Base-by-base conservation (phyloP, 2,329 filamentous ascomycete species). In the Xylariaceae sp. region DNA sequence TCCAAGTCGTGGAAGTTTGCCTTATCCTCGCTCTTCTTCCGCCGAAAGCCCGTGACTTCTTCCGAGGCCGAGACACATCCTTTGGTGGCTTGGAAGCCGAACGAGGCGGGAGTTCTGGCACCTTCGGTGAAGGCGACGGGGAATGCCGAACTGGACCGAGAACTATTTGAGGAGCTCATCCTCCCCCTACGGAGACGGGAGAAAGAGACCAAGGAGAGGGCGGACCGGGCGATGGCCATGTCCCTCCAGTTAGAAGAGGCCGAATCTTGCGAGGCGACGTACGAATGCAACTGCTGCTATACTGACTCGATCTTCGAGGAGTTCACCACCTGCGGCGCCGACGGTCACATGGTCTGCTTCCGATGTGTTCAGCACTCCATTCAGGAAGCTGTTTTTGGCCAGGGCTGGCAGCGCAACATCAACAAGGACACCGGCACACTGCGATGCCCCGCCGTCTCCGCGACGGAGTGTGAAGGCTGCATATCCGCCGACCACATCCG, bases 321-420 rank as follows among this genome's bases (percentile, higher is more conserved):
- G 53, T 74, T 89, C 41, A 78, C 83, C 0, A 73, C 76, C n/a
- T 92, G 86, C 65, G 75, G 76, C 55, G 62, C 69, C 21, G 71
- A 75, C 3, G 80, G 77, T 2, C 86, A 92, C 63, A 75, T 85
- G 56, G 71, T 90, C 38, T 92, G 86, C 64, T 82, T 89, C 62
- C 76, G 77, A 31, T 97, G 92, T 61, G 81, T 97, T 35, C 82
- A 83, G 47, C 79, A 84, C 48, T 83, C 88, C 9, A 74, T 90
- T 43, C 84, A 83, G 34, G 90, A 97, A 59, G 88, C 89, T 2
- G 68, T 97, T 0, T 97, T 94, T 58, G 92, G 92, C 0, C 92
- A 97, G 60, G 87, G 87, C 36, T 96, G 90, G 87, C 76, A 79
- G 34, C 81, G 84, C 43, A 92, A 78, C 53, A 83, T 96, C 51